phyloP scores from a whole-genome alignment of 179 eudicot species.

The Beta lomatogona region DNA sequence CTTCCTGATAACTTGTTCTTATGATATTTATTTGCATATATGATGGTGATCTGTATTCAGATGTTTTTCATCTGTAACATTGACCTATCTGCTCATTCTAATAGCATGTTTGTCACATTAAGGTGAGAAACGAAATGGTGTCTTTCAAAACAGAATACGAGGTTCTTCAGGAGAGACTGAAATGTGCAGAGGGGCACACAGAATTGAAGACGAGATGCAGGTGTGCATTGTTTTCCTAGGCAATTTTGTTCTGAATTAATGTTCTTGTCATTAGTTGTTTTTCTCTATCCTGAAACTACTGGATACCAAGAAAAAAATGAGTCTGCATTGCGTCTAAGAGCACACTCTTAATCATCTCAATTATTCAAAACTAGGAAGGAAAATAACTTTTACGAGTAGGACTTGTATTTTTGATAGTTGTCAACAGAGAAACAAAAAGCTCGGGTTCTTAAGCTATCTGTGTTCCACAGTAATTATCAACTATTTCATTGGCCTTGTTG shows the following conservation, averaged over 20 bases:
- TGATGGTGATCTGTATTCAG: neutral
- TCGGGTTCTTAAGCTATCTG: neutral
- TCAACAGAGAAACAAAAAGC: neutral
- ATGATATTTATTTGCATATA: slow-evolving; percentile 9
- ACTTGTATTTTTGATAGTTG: neutral
- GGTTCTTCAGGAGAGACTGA: slow-evolving; percentile 48
- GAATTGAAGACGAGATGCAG: slow-evolving; percentile 47
- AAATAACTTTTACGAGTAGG: too few relatives aligned
- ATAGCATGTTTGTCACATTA: slow-evolving; percentile 11
- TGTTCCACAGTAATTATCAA: neutral
- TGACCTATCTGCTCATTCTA: slow-evolving; percentile 12
- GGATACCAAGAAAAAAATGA: neutral
- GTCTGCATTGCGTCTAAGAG: neutral
- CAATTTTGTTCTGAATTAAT: neutral
- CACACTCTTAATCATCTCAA: too few relatives aligned
- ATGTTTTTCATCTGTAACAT: neutral
- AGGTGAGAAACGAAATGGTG: slow-evolving; percentile 62
- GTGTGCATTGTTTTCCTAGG: slow-evolving; percentile 33
- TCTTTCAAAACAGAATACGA: slow-evolving; percentile 51
- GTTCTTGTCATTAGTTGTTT: neutral
- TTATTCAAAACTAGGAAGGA: too few relatives aligned
- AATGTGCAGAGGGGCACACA: slow-evolving; percentile 50
- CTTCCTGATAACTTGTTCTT: neutral
- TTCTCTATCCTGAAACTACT: neutral
- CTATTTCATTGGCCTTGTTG: neutral